Base-by-base conservation (phyloP, 2,329 filamentous ascomycete genomes). In the Diaporthe capsici region DNA sequence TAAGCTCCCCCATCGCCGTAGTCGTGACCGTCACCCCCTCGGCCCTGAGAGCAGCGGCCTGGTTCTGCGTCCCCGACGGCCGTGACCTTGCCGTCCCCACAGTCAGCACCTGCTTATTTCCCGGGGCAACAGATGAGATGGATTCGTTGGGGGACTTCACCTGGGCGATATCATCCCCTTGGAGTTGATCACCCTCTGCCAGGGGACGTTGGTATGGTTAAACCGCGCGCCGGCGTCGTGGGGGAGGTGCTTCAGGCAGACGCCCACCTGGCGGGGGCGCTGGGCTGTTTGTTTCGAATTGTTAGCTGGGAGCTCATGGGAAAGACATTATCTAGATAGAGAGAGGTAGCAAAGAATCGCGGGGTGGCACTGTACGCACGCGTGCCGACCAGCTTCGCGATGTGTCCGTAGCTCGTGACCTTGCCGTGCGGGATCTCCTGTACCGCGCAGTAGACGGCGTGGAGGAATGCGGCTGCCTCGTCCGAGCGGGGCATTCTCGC, bases 141-240 rank as follows among this genome's bases (percentile, higher is more conserved):
- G 42, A 17, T 15, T 44, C 28, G 49, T 6, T 31, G 31, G 31
- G 31, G 71, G 2, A 42, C 78, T 28, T 28, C 67, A 96, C 95
- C 96, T 91, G 10, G 94, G 94, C 60, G 95, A 98, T 79, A 98
- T 97, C 76, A 91, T 87, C 31, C 96, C 96, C 84, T 94, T 96
- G 20, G 94, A 87, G 83, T 96, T 98, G 82, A 98, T 94, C 76
- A 98, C 94, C 75, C 97, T 89, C 86, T 98, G 96, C 96, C 96
- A 98, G 0, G 96, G 96, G 4, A 98, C 96, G 78, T 93, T 98
- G 34, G 87, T 87, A 76, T 90, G 87, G 83, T 98, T 93, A 85
- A 93, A 97, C 75, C 84, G 87, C 73, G 82, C 78, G 0, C 85
- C 83, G 0, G 86, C 80, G 75, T 90, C 87, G 9, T 85, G 81